Evolutionary conservation across 108 stramenopile genomes (phyloP).

Genomic region (Nitzschia sp.): DNA sequence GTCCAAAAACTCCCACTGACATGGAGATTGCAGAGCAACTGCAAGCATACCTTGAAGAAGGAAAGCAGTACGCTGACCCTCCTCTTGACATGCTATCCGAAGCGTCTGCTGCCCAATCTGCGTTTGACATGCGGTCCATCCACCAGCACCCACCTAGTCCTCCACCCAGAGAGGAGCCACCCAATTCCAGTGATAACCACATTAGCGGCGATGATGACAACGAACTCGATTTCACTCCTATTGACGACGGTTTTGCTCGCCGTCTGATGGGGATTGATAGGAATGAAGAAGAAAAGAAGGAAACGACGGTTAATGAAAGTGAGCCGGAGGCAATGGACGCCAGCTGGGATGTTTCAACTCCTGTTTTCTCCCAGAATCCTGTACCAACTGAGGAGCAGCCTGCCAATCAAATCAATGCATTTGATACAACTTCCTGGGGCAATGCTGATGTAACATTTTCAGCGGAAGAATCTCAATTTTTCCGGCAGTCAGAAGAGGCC

Average conservation of each 20-base stretch:
- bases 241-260: conserved; percentile 1
- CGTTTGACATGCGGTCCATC: conserved; percentile 35
- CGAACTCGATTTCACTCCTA: not conserved
- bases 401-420: conserved; percentile 6
- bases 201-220: not conserved
- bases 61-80: conserved; percentile 14
- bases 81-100: conserved; percentile 16
- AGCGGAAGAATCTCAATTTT: conserved; percentile 3
- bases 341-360: conserved; percentile 8
- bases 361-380: conserved; percentile 2
- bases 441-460: not conserved
- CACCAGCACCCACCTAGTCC: conserved; percentile 20
- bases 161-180: not conserved
- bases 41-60: not conserved
- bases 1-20: not conserved
- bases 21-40: not conserved
- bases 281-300: conserved; percentile 23
- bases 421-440: conserved; percentile 28
- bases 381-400: not conserved
- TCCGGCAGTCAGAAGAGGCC: not conserved
- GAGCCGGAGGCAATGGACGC: conserved; percentile 2
- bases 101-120: conserved; percentile 7
- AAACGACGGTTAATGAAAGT: conserved; percentile 1
- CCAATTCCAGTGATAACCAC: not conserved
- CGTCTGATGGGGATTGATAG: not conserved